phyloP scores from a whole-genome alignment of 2,329 filamentous ascomycete genomes.

The Penicillium sp. region DNA sequence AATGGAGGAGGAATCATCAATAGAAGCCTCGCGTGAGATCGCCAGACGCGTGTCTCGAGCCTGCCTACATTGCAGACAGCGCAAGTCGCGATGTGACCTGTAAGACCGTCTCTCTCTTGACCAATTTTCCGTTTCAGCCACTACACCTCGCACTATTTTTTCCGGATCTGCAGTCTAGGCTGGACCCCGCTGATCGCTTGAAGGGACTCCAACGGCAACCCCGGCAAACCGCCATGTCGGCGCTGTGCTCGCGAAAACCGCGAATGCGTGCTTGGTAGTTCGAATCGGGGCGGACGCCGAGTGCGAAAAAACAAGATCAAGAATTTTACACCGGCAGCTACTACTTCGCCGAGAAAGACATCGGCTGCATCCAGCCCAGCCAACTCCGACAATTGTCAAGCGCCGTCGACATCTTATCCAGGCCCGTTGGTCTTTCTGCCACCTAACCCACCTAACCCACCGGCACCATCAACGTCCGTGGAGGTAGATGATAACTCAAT shows the following conservation, averaged over 20 bases:
- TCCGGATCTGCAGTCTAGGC: constrained; percentile 12
- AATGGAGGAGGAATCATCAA: constrained; percentile 9
- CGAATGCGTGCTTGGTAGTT: constrained; percentile 57
- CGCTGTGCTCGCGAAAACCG: constrained; percentile 56
- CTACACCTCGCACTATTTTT: neutral
- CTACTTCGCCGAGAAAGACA: constrained; percentile 25
- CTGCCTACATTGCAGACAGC: constrained; percentile 48
- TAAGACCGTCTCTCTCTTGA: constrained; percentile 33
- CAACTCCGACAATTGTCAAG: constrained; percentile 27
- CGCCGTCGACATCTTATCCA: constrained; percentile 30
- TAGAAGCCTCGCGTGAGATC: constrained; percentile 16
- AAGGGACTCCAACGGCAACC: constrained; percentile 3
- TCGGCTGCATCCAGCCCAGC: constrained; percentile 28
- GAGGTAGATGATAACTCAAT: constrained; percentile 44
- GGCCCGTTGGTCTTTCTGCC: constrained; percentile 35
- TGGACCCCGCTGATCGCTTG: constrained; percentile 20
- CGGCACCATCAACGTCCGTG: constrained; percentile 26
- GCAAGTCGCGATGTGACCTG: constrained; percentile 52
- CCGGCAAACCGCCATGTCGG: constrained; percentile 52
- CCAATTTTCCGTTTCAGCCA: neutral
- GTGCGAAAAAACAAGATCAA: constrained; percentile 52
- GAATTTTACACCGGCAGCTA: constrained; percentile 30
- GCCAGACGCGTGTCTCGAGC: constrained; percentile 49
- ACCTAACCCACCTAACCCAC: constrained; percentile 33
- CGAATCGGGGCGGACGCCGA: constrained; percentile 57